Conservation (phyloP, 2,329 filamentous ascomycete genomes). For the Sarocladium oryzae region DNA sequence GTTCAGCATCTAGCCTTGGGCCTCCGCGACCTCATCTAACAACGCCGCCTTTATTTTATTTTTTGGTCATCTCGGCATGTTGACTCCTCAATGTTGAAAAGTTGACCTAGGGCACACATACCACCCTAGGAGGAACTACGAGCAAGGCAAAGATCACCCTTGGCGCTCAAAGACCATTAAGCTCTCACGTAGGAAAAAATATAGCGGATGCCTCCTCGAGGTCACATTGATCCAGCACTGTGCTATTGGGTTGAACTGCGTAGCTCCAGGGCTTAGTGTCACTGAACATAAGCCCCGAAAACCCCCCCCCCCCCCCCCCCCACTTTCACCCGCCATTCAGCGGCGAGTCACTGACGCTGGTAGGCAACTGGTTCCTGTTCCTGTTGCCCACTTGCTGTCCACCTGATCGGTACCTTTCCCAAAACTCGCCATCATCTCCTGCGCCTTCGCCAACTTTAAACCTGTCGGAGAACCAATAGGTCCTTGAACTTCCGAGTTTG, state of each 20-base stretch:
- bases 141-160: neutral
- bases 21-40: no score
- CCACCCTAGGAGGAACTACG: neutral
- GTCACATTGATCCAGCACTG: neutral
- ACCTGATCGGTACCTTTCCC: neutral
- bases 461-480: no score
- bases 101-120: neutral
- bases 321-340: slow-evolving; percentile 4
- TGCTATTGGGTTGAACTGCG: neutral
- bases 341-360: neutral
- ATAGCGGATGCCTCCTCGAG: neutral
- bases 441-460: neutral
- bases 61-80: neutral
- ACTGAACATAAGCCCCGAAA: slow-evolving; percentile 4
- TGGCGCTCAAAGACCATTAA: no score
- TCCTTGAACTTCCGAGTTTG: neutral
- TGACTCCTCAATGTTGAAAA: neutral
- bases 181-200: neutral
- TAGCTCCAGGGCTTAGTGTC: slow-evolving; percentile 5
- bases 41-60: no score
- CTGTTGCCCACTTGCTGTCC: neutral
- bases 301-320: slow-evolving; percentile 5
- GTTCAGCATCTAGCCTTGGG: no score
- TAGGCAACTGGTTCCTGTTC: neutral
- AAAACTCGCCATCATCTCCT: neutral